phyloP scores from a whole-genome alignment of 2,329 filamentous ascomycete species.

The Pseudocercospora musae region DNA sequence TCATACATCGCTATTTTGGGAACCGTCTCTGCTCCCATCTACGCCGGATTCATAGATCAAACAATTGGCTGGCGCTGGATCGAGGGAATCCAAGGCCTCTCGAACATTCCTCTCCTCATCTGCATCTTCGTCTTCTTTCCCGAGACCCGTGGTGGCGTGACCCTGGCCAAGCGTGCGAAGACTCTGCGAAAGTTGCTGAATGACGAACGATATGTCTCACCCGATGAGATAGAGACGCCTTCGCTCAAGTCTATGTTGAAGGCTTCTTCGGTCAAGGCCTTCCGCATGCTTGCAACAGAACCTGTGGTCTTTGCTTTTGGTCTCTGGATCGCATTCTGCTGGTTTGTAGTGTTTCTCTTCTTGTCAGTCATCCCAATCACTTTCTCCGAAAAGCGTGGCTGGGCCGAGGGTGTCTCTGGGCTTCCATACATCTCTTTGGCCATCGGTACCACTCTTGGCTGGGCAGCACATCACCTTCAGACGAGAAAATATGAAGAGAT shows the following conservation, averaged over 20 bases:
- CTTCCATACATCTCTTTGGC: constrained; percentile 53
- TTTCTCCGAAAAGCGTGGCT: constrained; percentile 52
- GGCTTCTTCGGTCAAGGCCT: constrained; percentile 51
- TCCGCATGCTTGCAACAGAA: constrained; percentile 49
- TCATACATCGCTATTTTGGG: constrained; percentile 51
- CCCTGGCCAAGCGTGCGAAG: constrained; percentile 51
- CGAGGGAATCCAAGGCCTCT: constrained; percentile 52
- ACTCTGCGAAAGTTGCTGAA: constrained; percentile 47
- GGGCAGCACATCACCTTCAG: constrained; percentile 49
- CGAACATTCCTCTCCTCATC: constrained; percentile 50
- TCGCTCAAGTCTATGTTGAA: constrained; percentile 47
- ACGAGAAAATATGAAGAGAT: constrained; percentile 50
- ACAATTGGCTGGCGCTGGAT: constrained; percentile 54
- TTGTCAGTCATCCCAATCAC: constrained; percentile 51
- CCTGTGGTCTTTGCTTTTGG: constrained; percentile 51
- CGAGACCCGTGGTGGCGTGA: constrained; percentile 48
- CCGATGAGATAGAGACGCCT: constrained; percentile 52
- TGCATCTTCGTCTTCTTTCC: constrained; percentile 45
- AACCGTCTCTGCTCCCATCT: constrained; percentile 53
- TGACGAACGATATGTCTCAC: constrained; percentile 50
- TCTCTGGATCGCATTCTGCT: constrained; percentile 53
- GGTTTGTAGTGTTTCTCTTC: constrained; percentile 55
- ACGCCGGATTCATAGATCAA: constrained; percentile 54
- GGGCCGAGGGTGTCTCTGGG: constrained; percentile 49
- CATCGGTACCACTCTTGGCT: constrained; percentile 50